These are phyloP conservation scores for Durio zibethinus DNA, from an alignment of 345 rosid species.

Conservation along the genomic window DNA sequence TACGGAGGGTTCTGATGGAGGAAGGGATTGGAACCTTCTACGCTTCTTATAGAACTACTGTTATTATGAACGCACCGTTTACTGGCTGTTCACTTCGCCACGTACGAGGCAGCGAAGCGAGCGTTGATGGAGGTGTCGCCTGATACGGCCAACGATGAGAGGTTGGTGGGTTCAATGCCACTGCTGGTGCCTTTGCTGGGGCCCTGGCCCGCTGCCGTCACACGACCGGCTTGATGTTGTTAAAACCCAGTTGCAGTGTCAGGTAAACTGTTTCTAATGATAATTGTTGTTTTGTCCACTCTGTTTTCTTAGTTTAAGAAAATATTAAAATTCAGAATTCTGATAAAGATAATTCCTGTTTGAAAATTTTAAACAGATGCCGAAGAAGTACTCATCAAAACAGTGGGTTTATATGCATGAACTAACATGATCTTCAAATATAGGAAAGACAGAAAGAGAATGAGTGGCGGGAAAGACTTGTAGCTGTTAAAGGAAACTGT, in stretches of 20 bases:
- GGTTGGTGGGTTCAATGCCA: conserved; percentile 63
- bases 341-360: not conserved
- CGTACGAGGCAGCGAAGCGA: conserved; percentile 65
- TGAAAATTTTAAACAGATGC: not conserved
- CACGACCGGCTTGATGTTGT: conserved; percentile 86
- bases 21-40: conserved; percentile 57
- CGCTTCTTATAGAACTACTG: conserved; percentile 64
- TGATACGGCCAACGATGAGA: conserved; percentile 43
- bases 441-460: not conserved
- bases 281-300: not conserved
- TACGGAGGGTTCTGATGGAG: conserved; percentile 50
- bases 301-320: not conserved
- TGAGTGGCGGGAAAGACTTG: not conserved
- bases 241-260: conserved; percentile 97
- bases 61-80: conserved; percentile 73
- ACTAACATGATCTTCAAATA: not conserved
- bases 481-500: not conserved
- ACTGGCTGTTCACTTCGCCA: conserved; percentile 66
- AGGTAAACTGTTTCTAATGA: conserved; percentile 39
- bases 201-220: conserved; percentile 78
- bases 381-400: not conserved
- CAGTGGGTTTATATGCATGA: not conserved
- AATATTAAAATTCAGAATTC: not conserved
- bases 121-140: conserved; percentile 52
- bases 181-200: conserved; percentile 91